Conservation (phyloP, 306 rosid species). For the Prunus mira region DNA sequence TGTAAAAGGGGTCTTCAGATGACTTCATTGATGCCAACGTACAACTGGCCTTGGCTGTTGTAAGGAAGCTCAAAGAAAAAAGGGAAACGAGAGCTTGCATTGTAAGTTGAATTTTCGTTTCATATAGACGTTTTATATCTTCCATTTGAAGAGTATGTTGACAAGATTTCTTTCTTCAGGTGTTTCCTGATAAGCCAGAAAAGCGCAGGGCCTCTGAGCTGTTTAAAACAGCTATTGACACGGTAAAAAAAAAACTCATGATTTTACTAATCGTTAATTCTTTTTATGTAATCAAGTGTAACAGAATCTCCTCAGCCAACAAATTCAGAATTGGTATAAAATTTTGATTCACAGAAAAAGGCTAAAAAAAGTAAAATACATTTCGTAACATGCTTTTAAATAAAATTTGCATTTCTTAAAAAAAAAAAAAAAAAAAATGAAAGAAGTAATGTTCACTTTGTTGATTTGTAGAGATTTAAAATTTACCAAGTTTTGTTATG, state of each 20-base stretch:
- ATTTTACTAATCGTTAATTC: constrained; percentile 13
- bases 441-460: no score
- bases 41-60: constrained; percentile 88
- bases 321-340: neutral
- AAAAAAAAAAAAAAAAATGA: no score
- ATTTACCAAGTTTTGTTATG: neutral
- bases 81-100: constrained; percentile 69
- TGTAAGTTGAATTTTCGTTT: constrained; percentile 48
- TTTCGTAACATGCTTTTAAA: neutral
- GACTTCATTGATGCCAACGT: constrained; percentile 95
- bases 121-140: neutral
- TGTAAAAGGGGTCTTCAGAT: constrained; percentile 99
- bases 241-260: constrained; percentile 44
- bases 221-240: constrained; percentile 84
- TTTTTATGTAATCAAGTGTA: neutral
- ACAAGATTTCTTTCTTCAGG: constrained; percentile 44
- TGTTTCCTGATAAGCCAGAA: constrained; percentile 94
- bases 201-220: constrained; percentile 75
- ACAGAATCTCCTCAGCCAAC: neutral
- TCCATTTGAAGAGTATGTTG: constrained; percentile 15
- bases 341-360: neutral
- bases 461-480: no score
- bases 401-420: neutral
- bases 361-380: neutral
- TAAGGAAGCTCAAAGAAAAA: constrained; percentile 71